Evolutionary conservation across 495 filamentous ascomycete genomes (phyloP).

Genomic region (Neurospora sp.): DNA sequence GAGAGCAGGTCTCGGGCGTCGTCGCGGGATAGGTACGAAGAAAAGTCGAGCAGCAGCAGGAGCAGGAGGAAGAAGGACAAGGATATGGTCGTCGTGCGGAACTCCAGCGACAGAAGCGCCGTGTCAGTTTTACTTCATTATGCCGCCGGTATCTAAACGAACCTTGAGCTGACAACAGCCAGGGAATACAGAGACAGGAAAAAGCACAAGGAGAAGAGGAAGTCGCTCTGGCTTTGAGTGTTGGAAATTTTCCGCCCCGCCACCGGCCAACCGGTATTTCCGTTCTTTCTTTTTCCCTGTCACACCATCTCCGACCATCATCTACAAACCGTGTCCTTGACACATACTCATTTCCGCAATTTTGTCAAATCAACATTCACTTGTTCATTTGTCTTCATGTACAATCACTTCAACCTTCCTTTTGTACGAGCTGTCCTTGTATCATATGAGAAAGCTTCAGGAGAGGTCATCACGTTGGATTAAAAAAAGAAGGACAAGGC

Average conservation of each 20-base stretch:
- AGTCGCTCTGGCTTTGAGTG: not conserved
- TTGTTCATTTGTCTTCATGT: not conserved
- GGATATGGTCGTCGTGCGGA: slow-evolving; percentile 25
- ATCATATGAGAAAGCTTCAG: not conserved
- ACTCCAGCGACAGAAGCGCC: slow-evolving; percentile 22
- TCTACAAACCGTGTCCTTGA: not conserved
- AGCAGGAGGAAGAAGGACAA: slow-evolving; percentile 19
- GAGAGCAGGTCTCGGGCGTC: slow-evolving; percentile 19
- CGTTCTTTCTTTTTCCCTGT: not conserved
- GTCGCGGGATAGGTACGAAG: slow-evolving; percentile 23
- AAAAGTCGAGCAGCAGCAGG: slow-evolving; percentile 10
- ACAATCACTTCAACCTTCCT: not conserved
- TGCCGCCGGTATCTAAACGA: slow-evolving; percentile 15
- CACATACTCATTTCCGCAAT: not conserved
- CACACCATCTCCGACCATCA: not conserved
- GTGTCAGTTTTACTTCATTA: slow-evolving; percentile 27
- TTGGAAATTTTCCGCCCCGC: not conserved
- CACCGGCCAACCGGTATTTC: not conserved
- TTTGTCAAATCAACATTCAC: not conserved
- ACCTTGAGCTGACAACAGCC: not conserved
- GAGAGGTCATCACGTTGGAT: not conserved
- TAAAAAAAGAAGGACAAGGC: not conserved
- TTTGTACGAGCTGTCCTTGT: not conserved
- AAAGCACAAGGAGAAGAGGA: not conserved
- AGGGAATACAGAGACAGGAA: not conserved